phyloP scores from a whole-genome alignment of 495 filamentous ascomycete species.

The Aspergillus affinis region DNA sequence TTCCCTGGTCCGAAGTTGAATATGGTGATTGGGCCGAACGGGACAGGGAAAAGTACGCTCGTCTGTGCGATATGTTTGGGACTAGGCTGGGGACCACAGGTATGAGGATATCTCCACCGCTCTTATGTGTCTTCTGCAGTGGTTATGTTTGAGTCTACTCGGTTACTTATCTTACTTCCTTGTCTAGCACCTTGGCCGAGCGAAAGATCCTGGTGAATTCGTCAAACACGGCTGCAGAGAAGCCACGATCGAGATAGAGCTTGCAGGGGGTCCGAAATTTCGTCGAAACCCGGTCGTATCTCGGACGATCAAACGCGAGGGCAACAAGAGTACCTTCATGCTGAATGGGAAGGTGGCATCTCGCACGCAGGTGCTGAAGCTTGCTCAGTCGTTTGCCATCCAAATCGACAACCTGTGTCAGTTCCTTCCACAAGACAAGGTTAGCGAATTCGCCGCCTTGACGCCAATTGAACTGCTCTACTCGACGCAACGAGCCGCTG shows the following conservation, averaged over 20 bases:
- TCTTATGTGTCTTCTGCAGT: neutral
- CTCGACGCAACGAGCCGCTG: constrained; percentile 85
- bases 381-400: constrained; percentile 71
- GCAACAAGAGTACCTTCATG: constrained; percentile 73
- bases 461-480: constrained; percentile 80
- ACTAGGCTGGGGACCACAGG: constrained; percentile 74
- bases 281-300: constrained; percentile 67
- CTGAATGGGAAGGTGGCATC: constrained; percentile 61
- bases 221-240: constrained; percentile 84
- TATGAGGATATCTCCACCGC: constrained; percentile 28
- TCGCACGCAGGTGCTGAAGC: constrained; percentile 57
- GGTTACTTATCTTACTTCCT: neutral
- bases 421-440: constrained; percentile 95
- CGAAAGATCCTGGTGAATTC: constrained; percentile 81
- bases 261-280: constrained; percentile 55
- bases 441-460: constrained; percentile 88
- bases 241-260: constrained; percentile 85
- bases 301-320: constrained; percentile 74
- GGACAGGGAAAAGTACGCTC: constrained; percentile 95
- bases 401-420: constrained; percentile 98
- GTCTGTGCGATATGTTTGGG: constrained; percentile 97
- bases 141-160: too few species aligned
- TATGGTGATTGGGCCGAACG: constrained; percentile 98
- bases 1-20: constrained; percentile 89
- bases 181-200: constrained; percentile 75